Percentiles rank a stretch among this genome's conserved stretches.
These are phyloP conservation scores for Saitozyma sp. DNA, from an alignment of 768 basidiomycete species.

Conservation along the genomic window DNA sequence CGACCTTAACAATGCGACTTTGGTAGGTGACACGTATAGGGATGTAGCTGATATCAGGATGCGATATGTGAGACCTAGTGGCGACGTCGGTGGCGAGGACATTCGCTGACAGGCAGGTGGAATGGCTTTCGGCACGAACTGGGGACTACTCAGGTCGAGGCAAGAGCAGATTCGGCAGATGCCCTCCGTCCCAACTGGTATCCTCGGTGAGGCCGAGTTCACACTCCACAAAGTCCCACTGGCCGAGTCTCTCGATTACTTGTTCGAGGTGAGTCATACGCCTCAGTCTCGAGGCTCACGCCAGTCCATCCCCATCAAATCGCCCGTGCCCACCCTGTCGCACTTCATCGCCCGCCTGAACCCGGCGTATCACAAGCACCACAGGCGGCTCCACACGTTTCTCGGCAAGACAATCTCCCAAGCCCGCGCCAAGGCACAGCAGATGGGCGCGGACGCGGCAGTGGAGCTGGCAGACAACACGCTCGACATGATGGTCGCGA, in stretches of 20 bases:
- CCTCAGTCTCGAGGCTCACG: neutral
- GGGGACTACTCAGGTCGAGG: conserved; percentile 25
- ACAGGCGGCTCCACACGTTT: conserved; percentile 16
- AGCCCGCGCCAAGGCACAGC: conserved; percentile 19
- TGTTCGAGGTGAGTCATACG: conserved; percentile 31
- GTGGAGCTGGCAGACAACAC: conserved; percentile 43
- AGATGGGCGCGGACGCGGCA: conserved; percentile 24
- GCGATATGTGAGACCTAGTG: no score
- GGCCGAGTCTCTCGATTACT: conserved; percentile 17
- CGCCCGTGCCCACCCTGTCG: conserved; percentile 17
- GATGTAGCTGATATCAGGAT: no score
- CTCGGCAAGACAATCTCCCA: conserved; percentile 19
- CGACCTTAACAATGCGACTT: conserved; percentile 33
- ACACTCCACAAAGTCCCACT: conserved; percentile 14
- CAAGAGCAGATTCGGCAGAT: neutral
- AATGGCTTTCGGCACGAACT: conserved; percentile 40
- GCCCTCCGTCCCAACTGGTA: conserved; percentile 2
- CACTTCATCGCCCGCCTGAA: conserved; percentile 25
- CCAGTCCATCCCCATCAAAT: conserved; percentile 31
- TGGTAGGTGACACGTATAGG: conserved; percentile 32
- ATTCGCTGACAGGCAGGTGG: conserved; percentile 10
- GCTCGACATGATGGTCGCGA: conserved; percentile 40
- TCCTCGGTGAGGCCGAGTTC: conserved; percentile 25
- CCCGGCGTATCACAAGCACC: conserved; percentile 20
- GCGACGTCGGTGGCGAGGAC: no score